Evolutionary conservation across 2,329 filamentous ascomycete species (phyloP).

Genomic region (Aspergillus arachidicola): DNA sequence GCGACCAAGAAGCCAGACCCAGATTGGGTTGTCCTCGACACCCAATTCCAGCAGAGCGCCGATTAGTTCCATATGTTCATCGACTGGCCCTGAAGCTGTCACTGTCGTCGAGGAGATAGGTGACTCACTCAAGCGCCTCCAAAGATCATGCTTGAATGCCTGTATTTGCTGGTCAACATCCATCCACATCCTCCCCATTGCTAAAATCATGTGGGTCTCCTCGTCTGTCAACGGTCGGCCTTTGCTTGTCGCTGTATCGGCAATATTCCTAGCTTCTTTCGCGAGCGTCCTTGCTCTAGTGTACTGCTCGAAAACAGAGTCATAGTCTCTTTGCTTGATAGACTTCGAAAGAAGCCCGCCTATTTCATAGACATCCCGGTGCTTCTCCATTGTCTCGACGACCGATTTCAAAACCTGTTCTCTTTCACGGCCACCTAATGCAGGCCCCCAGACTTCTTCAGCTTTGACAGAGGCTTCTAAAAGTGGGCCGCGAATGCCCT

Average conservation of each 20-base stretch:
- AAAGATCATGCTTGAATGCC: constrained; percentile 83
- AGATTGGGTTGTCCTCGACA: constrained; percentile 93
- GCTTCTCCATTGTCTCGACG: constrained; percentile 72
- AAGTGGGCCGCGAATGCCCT: constrained; percentile 84
- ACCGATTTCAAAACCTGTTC: constrained; percentile 84
- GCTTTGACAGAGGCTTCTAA: constrained; percentile 91
- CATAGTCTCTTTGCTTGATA: constrained; percentile 90
- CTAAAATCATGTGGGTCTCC: constrained; percentile 81
- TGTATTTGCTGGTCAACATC: constrained; percentile 88
- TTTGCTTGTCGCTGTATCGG: constrained; percentile 56
- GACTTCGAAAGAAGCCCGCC: constrained; percentile 76
- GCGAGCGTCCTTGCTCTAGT: constrained; percentile 78
- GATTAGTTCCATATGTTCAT: constrained; percentile 93
- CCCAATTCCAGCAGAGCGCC: constrained; percentile 87
- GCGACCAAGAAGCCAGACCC: constrained; percentile 89
- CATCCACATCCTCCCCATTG: constrained; percentile 92
- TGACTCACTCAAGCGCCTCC: constrained; percentile 74
- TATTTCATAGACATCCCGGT: constrained; percentile 80
- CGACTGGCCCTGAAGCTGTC: constrained; percentile 58
- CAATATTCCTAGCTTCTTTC: constrained; percentile 73
- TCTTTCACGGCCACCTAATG: constrained; percentile 85
- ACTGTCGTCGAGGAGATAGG: constrained; percentile 59
- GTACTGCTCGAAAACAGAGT: constrained; percentile 84
- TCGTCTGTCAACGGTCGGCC: constrained; percentile 67
- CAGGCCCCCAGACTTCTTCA: constrained; percentile 96